phyloP scores from a whole-genome alignment of 2,329 filamentous ascomycete species.

The Geoglossum cookeanum region DNA sequence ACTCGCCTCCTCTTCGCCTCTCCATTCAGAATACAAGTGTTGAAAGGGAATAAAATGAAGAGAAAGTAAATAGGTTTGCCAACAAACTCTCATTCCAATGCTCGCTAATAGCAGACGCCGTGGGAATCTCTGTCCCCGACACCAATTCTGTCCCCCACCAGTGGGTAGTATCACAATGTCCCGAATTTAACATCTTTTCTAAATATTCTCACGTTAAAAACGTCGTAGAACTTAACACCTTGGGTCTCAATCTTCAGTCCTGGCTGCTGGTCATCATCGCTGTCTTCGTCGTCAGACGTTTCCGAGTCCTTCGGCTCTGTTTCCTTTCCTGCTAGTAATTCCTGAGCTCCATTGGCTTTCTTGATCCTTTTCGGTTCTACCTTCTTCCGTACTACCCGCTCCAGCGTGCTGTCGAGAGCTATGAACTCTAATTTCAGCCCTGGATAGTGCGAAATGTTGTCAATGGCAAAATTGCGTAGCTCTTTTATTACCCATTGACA shows the following conservation, averaged over 20 bases:
- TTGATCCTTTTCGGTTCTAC: not conserved
- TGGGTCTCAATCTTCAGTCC: conserved; percentile 22
- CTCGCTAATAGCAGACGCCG: not conserved
- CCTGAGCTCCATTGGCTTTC: not conserved
- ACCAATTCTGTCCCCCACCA: not conserved
- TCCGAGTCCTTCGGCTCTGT: conserved; percentile 11
- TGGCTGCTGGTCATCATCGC: conserved; percentile 20
- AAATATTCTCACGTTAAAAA: conserved; percentile 35
- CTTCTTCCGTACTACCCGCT: conserved; percentile 20
- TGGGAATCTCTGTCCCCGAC: not conserved
- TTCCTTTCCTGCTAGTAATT: conserved; percentile 14
- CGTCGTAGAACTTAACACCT: conserved; percentile 24
- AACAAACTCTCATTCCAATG: not conserved
- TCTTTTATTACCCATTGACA: conserved; percentile 38
- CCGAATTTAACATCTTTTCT: conserved; percentile 30
- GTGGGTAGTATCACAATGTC: not conserved
- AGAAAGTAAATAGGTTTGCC: not conserved
- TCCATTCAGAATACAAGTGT: not conserved
- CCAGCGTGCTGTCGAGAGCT: conserved; percentile 31
- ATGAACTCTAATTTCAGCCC: conserved; percentile 39
- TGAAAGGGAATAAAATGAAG: not conserved
- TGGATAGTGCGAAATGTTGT: conserved; percentile 36
- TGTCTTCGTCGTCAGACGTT: conserved; percentile 10
- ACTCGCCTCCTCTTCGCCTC: too few relatives aligned
- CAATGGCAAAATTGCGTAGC: conserved; percentile 37